These are phyloP conservation scores for Saposhnikovia divaricata DNA, from an alignment of 129 eudicot species.

Conservation along the genomic window DNA sequence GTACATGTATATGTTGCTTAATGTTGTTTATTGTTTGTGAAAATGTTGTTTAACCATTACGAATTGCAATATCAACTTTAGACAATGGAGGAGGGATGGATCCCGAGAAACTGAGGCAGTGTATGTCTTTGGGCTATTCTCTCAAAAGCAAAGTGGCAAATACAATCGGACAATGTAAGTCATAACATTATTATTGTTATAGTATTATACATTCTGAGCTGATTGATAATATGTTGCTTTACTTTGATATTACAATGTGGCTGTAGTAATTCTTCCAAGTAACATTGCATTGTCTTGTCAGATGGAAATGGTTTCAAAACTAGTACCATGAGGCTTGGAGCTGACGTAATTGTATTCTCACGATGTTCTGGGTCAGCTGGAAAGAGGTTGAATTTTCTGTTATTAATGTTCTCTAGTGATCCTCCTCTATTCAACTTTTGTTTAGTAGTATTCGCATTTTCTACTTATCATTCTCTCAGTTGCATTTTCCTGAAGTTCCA, in stretches of 20 bases:
- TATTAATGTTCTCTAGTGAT: not conserved
- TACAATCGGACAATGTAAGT: slow-evolving; percentile 87
- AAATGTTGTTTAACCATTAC: not conserved
- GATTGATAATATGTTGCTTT: slow-evolving; percentile 1
- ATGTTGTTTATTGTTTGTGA: not conserved
- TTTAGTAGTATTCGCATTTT: not conserved
- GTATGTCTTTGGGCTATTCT: slow-evolving; percentile 97
- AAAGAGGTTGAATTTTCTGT: slow-evolving; percentile 37
- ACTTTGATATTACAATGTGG: not conserved
- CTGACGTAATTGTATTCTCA: slow-evolving; percentile 93
- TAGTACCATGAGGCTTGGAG: slow-evolving; percentile 99
- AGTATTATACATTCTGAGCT: not conserved
- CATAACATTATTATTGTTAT: not conserved
- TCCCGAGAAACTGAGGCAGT: slow-evolving; percentile 85
- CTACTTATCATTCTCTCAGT: not conserved
- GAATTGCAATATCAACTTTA: slow-evolving; percentile 18
- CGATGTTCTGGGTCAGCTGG: slow-evolving; percentile 55
- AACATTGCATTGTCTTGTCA: slow-evolving; percentile 25
- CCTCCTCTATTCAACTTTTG: not conserved
- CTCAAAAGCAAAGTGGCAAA: slow-evolving; percentile 70
- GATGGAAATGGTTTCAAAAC: slow-evolving; percentile 98
- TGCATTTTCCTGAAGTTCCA: not conserved
- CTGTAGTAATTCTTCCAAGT: not conserved
- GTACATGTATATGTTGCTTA: slow-evolving; percentile 23
- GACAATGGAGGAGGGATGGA: slow-evolving; percentile 98